phyloP scores from a whole-genome alignment of 2,329 filamentous ascomycete species.

The Cylindrodendrum hubeiense region DNA sequence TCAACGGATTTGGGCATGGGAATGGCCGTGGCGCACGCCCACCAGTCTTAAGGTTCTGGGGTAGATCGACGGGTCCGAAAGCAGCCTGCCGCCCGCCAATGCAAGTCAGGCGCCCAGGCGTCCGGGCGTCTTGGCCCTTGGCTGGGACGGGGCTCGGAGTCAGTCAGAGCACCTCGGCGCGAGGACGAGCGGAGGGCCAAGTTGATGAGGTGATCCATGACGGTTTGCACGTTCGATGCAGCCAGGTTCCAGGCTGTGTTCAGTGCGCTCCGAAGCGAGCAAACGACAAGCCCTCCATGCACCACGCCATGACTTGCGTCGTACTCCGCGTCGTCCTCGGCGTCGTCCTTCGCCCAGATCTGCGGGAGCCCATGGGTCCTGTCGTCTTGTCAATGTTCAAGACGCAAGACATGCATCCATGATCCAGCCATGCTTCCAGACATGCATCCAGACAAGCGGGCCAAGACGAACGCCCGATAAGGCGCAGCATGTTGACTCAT shows the following conservation, averaged over 20 bases:
- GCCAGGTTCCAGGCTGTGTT: no score
- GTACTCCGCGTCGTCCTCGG: no score
- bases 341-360: neutral
- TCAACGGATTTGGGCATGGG: constrained; percentile 44
- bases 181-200: neutral
- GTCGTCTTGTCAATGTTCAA: no score
- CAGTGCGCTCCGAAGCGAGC: constrained; percentile 1
- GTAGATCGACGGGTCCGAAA: constrained; percentile 36
- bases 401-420: no score
- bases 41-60: constrained; percentile 37
- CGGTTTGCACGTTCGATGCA: neutral
- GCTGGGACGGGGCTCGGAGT: neutral
- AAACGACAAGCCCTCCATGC: neutral
- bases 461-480: neutral
- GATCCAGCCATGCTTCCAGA: constrained; percentile 9
- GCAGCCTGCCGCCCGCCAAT: constrained; percentile 11
- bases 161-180: neutral
- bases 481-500: neutral
- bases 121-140: neutral
- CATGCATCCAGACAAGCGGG: constrained; percentile 14
- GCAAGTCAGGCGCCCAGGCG: constrained; percentile 12
- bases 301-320: neutral
- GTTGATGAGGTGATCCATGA: constrained; percentile 5
- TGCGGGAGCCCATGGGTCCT: neutral
- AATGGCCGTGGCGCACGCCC: constrained; percentile 39